phyloP scores from a whole-genome alignment of 1,139 yeast genomes.

The Meyerozyma elateridarum region DNA sequence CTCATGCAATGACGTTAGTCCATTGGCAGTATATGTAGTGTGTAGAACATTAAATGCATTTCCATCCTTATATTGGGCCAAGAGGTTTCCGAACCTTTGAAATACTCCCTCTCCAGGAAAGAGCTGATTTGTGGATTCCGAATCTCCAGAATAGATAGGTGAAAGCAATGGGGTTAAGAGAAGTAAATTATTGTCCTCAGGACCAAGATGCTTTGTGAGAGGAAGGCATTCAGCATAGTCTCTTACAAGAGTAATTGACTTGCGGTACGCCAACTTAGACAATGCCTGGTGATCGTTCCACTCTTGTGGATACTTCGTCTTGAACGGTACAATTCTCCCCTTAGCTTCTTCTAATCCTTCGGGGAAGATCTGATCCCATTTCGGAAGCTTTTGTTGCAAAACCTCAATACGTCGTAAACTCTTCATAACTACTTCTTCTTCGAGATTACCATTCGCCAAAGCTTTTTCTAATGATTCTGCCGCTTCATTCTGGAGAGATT shows the following conservation, averaged over 20 bases:
- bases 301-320: conserved; percentile 23
- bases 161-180: conserved; percentile 50
- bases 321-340: conserved; percentile 19
- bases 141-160: conserved; percentile 32
- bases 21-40: conserved; percentile 64
- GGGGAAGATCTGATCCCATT: conserved; percentile 48
- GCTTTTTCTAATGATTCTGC: conserved; percentile 53
- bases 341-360: conserved; percentile 29
- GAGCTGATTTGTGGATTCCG: conserved; percentile 15
- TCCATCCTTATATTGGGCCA: conserved; percentile 30
- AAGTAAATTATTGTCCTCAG: conserved; percentile 35
- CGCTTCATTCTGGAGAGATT: conserved; percentile 56
- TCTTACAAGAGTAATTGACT: conserved; percentile 52
- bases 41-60: conserved; percentile 48
- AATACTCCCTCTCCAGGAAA: conserved; percentile 57
- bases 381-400: conserved; percentile 40
- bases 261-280: conserved; percentile 46
- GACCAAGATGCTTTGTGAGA: conserved; percentile 35
- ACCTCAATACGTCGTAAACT: conserved; percentile 42
- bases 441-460: conserved; percentile 47
- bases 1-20: conserved; percentile 56
- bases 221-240: conserved; percentile 54
- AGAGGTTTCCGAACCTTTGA: conserved; percentile 41
- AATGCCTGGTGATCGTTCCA: conserved; percentile 44
- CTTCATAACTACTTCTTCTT: conserved; percentile 39